Conservation (phyloP, 2,329 filamentous ascomycete species). For the Ophiostoma novo-ulmi region DNA sequence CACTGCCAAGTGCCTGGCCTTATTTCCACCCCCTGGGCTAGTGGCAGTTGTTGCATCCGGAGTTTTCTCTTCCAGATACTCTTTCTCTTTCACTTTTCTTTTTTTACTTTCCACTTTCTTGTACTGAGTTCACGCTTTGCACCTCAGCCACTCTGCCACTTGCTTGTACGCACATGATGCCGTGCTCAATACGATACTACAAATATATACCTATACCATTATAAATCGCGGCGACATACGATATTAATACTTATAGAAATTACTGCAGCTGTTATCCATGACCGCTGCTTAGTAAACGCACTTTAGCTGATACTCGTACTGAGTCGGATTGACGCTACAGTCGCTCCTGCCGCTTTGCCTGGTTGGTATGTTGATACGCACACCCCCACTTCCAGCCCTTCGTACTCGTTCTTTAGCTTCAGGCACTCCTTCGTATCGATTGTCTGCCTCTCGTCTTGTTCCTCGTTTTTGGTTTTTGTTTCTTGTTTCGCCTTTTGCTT, state of each 20-base stretch:
- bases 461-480: background rate
- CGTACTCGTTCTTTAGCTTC: slow-evolving; percentile 12
- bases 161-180: background rate
- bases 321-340: background rate
- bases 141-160: no score
- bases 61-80: background rate
- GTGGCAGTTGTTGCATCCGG: background rate
- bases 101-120: no score
- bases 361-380: background rate
- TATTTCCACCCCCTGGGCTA: background rate
- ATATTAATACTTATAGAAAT: no score
- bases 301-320: background rate
- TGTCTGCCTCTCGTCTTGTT: background rate
- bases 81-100: no score
- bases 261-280: background rate
- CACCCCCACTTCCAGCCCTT: background rate
- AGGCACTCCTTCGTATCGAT: slow-evolving; percentile 7
- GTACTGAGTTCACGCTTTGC: no score
- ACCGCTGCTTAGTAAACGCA: background rate
- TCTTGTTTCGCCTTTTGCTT: background rate
- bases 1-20: background rate
- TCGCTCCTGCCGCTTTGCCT: background rate
- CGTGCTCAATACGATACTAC: background rate
- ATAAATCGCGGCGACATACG: no score
- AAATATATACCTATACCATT: no score